Percentiles rank a stretch among this genome's conserved stretches.
These are phyloP conservation scores for Toxoplasma gondii DNA, from an alignment of 169 alveolate species.

Conservation along the genomic window DNA sequence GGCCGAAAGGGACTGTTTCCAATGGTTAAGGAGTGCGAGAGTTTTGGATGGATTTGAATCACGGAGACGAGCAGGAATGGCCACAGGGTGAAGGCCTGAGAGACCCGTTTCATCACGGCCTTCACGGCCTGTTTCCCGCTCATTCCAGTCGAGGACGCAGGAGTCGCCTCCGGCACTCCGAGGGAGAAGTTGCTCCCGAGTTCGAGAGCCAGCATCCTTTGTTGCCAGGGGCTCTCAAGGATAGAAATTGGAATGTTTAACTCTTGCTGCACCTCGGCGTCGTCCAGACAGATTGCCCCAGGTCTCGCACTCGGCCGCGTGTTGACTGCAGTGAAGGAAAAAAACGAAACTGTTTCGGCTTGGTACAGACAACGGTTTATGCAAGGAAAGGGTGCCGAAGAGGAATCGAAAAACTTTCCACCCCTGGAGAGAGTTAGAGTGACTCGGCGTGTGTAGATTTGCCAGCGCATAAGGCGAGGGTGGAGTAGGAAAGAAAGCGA, in stretches of 20 bases:
- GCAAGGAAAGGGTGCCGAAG: too few relatives aligned
- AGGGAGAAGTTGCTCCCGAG: neutral
- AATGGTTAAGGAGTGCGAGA: neutral
- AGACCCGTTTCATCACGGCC: neutral
- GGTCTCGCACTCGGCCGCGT: constrained; percentile 30
- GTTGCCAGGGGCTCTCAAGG: neutral
- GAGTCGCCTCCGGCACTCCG: too few relatives aligned
- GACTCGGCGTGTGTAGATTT: too few relatives aligned
- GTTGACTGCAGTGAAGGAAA: neutral
- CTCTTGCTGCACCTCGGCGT: constrained; percentile 47
- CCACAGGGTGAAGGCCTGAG: neutral
- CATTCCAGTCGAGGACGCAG: too few relatives aligned
- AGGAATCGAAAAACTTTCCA: too few relatives aligned
- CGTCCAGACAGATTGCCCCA: constrained; percentile 43
- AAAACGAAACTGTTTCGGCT: neutral
- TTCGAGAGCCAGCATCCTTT: neutral
- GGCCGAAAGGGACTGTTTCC: constrained; percentile 1
- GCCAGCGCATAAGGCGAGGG: too few relatives aligned
- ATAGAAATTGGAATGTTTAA: neutral
- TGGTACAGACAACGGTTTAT: too few relatives aligned
- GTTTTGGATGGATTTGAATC: neutral
- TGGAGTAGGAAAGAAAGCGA: too few relatives aligned
- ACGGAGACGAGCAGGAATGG: constrained; percentile 42
- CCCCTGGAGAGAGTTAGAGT: too few relatives aligned
- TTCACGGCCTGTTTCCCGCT: neutral